Evolutionary conservation across 176 grass and related monocot species (phyloP), one percentile per base, ranked within the genome.

Genomic region (Ensete glaucum): DNA sequence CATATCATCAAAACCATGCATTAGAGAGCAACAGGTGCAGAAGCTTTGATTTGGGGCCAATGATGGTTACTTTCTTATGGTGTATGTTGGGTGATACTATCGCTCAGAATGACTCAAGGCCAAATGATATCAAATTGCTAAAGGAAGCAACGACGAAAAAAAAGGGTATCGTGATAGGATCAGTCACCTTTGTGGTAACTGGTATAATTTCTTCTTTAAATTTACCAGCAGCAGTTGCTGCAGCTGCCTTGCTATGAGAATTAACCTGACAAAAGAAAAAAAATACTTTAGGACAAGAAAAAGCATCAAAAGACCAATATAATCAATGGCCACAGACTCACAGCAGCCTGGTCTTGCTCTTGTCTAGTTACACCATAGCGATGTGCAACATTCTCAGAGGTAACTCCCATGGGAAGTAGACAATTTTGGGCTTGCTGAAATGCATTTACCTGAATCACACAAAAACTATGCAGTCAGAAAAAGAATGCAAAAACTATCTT

Each of bases 181-280:
- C 24, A 3, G 4, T 62, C 75, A 99, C 95, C 86, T 99, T 99
- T 55, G 95, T 99, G 56, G 82, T 79, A 27, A 99, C 90, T 1
- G 95, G 90, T 80, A 99, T 74, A 50, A 94, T 94, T 86, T 99
- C 95, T 72, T 94, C 95, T 67, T 89, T 99, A 79, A 99, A 99
- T 81, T 99, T 99, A 74, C 90, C 95, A 62, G 95, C 85, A 71
- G 80, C 95, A 0, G 88, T 94, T 17, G 95, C 95, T 63, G 88
- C 88, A 16, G 90, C 90, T 78, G 95, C 90, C 15, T 88, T 89
- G 64, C 49, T 89, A 85, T 99, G 95, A 84, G 95, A 99, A 63
- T 94, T 90, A 29, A 83, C 86, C 95, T 99, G 76, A 69, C 50
- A 0, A 70, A 19, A 53, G 68, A 78, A 76, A 21, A 69, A 62